Conservation (phyloP, 371 early-diverging fungal species). For the Funneliformis caledonium region DNA sequence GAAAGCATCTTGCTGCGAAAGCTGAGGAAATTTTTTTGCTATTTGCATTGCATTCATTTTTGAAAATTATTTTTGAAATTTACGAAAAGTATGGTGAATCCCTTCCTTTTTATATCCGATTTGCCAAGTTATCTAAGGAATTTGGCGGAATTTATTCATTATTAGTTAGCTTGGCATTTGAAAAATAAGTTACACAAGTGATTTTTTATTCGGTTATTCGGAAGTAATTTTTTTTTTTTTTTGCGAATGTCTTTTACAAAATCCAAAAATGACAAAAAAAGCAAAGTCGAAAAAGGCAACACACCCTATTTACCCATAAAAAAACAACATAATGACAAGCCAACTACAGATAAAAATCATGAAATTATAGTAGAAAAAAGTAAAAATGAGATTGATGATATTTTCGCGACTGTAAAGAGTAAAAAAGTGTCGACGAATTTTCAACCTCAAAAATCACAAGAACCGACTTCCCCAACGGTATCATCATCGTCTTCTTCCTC, state of each 20-base stretch:
- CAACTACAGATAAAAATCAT: background rate
- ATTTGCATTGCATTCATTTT: constrained; percentile 46
- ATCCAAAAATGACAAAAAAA: background rate
- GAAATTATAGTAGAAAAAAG: background rate
- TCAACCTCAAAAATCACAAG: background rate
- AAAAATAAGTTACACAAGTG: background rate
- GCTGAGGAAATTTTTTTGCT: constrained; percentile 64
- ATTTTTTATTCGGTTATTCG: background rate
- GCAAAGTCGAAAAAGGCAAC: background rate
- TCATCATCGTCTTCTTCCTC: background rate
- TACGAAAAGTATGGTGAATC: background rate
- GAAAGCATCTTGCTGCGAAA: constrained; percentile 66
- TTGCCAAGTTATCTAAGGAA: background rate
- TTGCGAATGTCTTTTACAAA: background rate
- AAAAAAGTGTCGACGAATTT: background rate
- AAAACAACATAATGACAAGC: too few relatives aligned
- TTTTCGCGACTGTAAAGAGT: background rate
- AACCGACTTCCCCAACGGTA: background rate
- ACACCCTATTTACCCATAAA: too few relatives aligned
- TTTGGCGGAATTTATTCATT: background rate
- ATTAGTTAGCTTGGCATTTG: background rate
- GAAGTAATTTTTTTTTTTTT: too few relatives aligned
- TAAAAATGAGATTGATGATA: constrained; percentile 23
- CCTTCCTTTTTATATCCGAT: background rate
- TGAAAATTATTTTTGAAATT: background rate